phyloP scores from a whole-genome alignment of 1,139 yeast genomes.

The Scheffersomyces titani region DNA sequence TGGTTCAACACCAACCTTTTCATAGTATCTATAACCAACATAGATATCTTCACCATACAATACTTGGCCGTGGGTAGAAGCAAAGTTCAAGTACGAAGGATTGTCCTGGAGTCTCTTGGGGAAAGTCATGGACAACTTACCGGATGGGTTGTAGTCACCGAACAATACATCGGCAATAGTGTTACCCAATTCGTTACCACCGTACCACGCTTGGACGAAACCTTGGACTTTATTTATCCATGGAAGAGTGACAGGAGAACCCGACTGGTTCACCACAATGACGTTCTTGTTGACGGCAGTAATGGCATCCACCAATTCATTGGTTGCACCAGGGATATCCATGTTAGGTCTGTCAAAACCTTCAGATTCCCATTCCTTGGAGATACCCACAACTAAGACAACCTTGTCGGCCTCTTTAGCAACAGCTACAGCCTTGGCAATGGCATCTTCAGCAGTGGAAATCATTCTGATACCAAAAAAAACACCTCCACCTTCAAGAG shows the following conservation, averaged over 20 bases:
- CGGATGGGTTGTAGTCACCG: conserved; percentile 30
- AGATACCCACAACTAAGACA: conserved; percentile 45
- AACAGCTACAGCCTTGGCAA: conserved; percentile 39
- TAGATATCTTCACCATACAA: conserved; percentile 58
- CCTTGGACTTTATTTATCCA: conserved; percentile 52
- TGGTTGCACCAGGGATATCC: conserved; percentile 41
- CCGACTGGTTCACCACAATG: conserved; percentile 59
- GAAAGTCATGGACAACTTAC: conserved; percentile 27
- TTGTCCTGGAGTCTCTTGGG: conserved; percentile 23
- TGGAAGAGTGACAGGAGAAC: conserved; percentile 63
- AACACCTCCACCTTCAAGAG: conserved; percentile 33
- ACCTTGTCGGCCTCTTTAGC: conserved; percentile 50
- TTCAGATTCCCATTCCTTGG: conserved; percentile 47
- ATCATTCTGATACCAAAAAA: conserved; percentile 28
- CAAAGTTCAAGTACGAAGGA: conserved; percentile 22
- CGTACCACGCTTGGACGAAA: conserved; percentile 51
- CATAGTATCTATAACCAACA: conserved; percentile 63
- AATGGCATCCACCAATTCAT: conserved; percentile 47
- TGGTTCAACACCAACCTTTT: conserved; percentile 45
- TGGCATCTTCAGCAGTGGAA: conserved; percentile 27
- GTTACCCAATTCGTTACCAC: conserved; percentile 33
- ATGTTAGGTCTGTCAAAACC: conserved; percentile 11
- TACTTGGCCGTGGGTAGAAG: conserved; percentile 42
- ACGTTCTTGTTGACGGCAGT: conserved; percentile 51
- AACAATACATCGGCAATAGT: conserved; percentile 30